Evolutionary conservation across 176 grass and related monocot genomes (phyloP), one percentile per base, ranked within the genome.

Genomic region (Eleusine indica): DNA sequence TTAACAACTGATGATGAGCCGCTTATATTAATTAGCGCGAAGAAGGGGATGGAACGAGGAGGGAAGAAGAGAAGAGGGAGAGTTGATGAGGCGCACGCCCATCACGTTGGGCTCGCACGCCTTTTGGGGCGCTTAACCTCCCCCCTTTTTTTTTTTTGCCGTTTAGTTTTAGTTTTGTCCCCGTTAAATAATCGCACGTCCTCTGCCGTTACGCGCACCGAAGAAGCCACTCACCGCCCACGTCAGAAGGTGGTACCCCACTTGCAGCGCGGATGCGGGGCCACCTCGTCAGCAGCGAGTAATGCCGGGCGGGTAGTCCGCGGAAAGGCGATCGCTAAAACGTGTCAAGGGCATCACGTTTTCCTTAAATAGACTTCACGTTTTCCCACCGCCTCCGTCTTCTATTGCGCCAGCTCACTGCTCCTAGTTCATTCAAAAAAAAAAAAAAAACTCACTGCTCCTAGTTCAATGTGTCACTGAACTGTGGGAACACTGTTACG

Each of bases 301-400:
- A 7, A 43, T 7, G 41, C 41, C 3, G 6, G 7, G 41, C 41
- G 41, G 41, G 41, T 43, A 43, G 32, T 2, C 32, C 32, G 32
- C 32, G 32, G 32, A 35, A 43, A 43, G 41, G 7, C 41, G 41
- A 43, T 43, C 41, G 41, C n/a, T 46, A 66, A 83, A 88, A 83
- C 81, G 75, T 83, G 80, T 46, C 40, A 58, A 60, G 71, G 63
- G 32, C 37, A 3, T 61, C 82, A 88, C 80, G 82, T 89, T 81
- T 85, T 85, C 32, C 63, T 85, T 89, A 81, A 89, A 85, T 89
- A 70, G 32, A 32, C 63, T 71, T 89, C 82, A 89, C 87, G 82
- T 89, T 85, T 76, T 63, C 71, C 71, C 70, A 80, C 82, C 87
- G 68, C 76, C 70, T 43, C 75, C 60, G 32, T 40, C 71, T 1